phyloP scores from a whole-genome alignment of 441 rosid species.

The Aquilaria agallochum region DNA sequence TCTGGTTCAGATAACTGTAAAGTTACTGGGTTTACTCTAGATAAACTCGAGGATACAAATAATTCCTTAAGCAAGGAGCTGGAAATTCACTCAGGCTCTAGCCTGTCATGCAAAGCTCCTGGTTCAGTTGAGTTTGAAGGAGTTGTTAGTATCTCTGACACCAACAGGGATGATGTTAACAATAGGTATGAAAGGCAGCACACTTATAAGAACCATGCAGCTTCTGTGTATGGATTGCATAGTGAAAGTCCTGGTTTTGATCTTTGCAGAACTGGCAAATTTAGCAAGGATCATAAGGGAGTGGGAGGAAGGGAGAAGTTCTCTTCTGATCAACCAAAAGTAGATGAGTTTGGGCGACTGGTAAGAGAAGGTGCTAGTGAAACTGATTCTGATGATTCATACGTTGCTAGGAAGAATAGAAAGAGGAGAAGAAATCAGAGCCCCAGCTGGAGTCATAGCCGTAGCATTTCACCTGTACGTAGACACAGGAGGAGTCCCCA shows the following conservation, averaged over 20 bases:
- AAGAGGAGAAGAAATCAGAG: conserved; percentile 26
- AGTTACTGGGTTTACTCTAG: conserved; percentile 18
- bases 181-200: conserved; percentile 14
- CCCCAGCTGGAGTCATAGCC: conserved; percentile 30
- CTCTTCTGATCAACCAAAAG: conserved; percentile 28
- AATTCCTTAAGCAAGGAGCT: conserved; percentile 10
- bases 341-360: conserved; percentile 62
- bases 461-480: conserved; percentile 32
- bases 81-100: conserved; percentile 16
- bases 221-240: conserved; percentile 19
- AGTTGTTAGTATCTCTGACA: conserved; percentile 14
- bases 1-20: background rate
- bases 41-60: conserved; percentile 11
- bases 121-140: conserved; percentile 19
- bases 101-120: conserved; percentile 8
- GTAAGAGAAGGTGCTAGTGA: conserved; percentile 51
- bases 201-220: conserved; percentile 11
- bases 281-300: conserved; percentile 23
- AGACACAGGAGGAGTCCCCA: conserved; percentile 40
- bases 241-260: conserved; percentile 19
- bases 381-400: conserved; percentile 54
- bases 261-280: conserved; percentile 15
- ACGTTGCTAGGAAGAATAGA: conserved; percentile 24
- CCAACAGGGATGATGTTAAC: conserved; percentile 17
- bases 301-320: conserved; percentile 21